These are phyloP conservation scores for Yamadazyma sp. DNA, from an alignment of 805 yeast species.

Conservation along the genomic window DNA sequence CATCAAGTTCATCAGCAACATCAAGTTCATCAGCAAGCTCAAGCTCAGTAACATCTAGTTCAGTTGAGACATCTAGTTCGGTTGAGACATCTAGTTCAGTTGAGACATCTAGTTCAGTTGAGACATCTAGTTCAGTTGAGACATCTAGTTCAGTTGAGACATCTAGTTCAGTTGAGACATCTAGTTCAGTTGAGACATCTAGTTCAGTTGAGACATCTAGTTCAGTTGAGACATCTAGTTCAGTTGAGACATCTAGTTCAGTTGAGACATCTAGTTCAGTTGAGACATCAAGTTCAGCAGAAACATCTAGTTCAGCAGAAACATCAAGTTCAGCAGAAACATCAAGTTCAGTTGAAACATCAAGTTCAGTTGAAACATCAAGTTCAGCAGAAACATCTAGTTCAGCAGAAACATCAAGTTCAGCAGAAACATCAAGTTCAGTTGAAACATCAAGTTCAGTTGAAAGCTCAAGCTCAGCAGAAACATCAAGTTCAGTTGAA, in stretches of 20 bases:
- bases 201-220: too few relatives aligned
- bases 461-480: constrained; percentile 2
- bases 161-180: constrained; percentile 2
- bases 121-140: constrained; percentile 6
- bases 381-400: constrained; percentile 3
- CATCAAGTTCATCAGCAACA: too few relatives aligned
- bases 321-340: too few relatives aligned
- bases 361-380: constrained; percentile 3
- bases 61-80: constrained; percentile 3
- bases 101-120: constrained; percentile 3
- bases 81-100: constrained; percentile 3
- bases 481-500: constrained; percentile 3
- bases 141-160: not conserved
- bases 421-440: constrained; percentile 2
- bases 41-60: constrained; percentile 2
- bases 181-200: too few relatives aligned
- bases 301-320: constrained; percentile 2
- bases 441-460: constrained; percentile 2
- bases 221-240: too few relatives aligned
- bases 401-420: too few relatives aligned
- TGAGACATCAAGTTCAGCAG: constrained; percentile 1
- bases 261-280: too few relatives aligned
- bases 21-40: too few relatives aligned
- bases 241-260: too few relatives aligned
- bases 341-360: constrained; percentile 6